phyloP scores from a whole-genome alignment of 768 basidiomycete species.

The Daedaleopsis sinensis region DNA sequence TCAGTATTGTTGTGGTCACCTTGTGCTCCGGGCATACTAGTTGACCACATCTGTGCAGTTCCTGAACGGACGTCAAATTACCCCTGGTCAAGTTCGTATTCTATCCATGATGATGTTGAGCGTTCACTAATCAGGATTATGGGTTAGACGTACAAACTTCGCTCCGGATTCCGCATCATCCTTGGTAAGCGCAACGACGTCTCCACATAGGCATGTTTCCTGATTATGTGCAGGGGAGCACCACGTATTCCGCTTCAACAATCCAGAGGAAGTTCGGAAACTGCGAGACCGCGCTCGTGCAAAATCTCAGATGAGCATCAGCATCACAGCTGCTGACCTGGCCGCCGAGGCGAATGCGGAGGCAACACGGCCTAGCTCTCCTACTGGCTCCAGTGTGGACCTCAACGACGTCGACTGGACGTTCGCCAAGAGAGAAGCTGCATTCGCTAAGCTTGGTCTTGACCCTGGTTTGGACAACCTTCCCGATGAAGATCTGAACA shows the following conservation, averaged over 20 bases:
- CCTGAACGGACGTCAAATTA: conserved; percentile 89
- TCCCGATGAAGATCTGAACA: conserved; percentile 93
- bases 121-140: background rate
- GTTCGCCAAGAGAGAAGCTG: conserved; percentile 95
- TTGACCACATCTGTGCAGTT: conserved; percentile 51
- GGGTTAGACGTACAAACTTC: conserved; percentile 73
- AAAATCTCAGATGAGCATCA: conserved; percentile 69
- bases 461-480: conserved; percentile 91
- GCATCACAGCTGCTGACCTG: conserved; percentile 66
- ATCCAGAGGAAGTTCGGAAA: conserved; percentile 93
- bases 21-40: background rate
- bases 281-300: conserved; percentile 81
- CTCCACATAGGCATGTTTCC: background rate
- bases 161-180: conserved; percentile 95
- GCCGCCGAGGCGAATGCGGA: conserved; percentile 54
- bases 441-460: conserved; percentile 80
- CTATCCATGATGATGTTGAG: background rate
- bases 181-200: conserved; percentile 58
- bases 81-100: conserved; percentile 67
- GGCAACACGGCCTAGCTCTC: conserved; percentile 79
- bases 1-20: conserved; percentile 39
- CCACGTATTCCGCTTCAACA: conserved; percentile 97
- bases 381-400: conserved; percentile 67
- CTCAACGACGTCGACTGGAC: conserved; percentile 90
- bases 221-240: conserved; percentile 67